Conservation (phyloP, 805 yeast species). For the Scheffersomyces amazonensis region DNA sequence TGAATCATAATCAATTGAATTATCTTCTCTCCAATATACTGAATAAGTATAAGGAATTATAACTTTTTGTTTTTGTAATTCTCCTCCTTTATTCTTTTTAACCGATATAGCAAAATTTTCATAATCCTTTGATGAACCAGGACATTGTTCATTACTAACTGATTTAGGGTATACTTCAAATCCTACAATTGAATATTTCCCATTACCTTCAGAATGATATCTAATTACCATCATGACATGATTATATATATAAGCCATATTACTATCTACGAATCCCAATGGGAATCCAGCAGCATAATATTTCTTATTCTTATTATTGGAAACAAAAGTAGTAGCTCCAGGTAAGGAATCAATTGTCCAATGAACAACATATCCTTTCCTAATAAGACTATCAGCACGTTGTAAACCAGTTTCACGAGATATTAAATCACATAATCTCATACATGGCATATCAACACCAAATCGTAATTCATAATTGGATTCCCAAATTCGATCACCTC, state of each 20-base stretch:
- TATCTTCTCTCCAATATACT: constrained; percentile 85
- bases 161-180: constrained; percentile 88
- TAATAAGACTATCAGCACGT: constrained; percentile 59
- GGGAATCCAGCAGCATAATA: constrained; percentile 88
- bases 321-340: constrained; percentile 79
- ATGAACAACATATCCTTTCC: constrained; percentile 71
- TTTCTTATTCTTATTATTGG: constrained; percentile 53
- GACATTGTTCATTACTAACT: constrained; percentile 64
- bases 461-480: constrained; percentile 67
- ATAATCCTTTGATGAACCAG: constrained; percentile 65
- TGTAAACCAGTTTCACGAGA: constrained; percentile 49
- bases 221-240: constrained; percentile 81
- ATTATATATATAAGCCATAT: constrained; percentile 60
- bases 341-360: constrained; percentile 85
- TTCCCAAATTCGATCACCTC: constrained; percentile 79
- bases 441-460: constrained; percentile 65
- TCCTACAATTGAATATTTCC: constrained; percentile 66
- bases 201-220: constrained; percentile 49
- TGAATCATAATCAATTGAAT: constrained; percentile 56
- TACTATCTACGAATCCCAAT: constrained; percentile 65
- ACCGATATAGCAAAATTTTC: constrained; percentile 53
- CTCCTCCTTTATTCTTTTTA: constrained; percentile 22
- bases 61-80: constrained; percentile 23
- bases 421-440: constrained; percentile 63
- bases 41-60: constrained; percentile 78